Percentiles rank a stretch among this genome's conserved stretches.
Conservation (phyloP, 2,329 filamentous ascomycete species). For the Phaeomoniella chlamydospora region DNA sequence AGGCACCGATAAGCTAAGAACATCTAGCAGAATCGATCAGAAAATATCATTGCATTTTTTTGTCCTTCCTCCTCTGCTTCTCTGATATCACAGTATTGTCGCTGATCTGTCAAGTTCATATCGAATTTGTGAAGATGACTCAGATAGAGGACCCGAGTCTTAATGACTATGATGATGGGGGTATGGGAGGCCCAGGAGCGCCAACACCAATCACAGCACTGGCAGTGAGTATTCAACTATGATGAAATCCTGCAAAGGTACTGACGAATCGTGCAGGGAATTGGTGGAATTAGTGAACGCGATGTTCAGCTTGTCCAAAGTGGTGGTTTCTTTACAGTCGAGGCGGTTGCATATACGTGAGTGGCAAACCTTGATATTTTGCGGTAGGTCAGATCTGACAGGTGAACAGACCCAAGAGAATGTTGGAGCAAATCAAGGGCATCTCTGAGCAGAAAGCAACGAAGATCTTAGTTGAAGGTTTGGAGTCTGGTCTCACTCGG, state of each 20-base stretch:
- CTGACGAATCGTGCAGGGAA: too few relatives aligned
- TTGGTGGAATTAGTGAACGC: constrained; percentile 79
- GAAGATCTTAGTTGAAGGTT: constrained; percentile 82
- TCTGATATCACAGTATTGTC: too few relatives aligned
- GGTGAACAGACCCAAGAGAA: constrained; percentile 44
- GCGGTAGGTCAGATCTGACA: constrained; percentile 3
- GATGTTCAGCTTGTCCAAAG: constrained; percentile 90
- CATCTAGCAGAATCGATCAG: too few relatives aligned
- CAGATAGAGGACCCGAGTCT: constrained; percentile 49
- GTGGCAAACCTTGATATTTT: constrained; percentile 11
- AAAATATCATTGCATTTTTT: too few relatives aligned
- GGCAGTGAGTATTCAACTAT: constrained; percentile 59
- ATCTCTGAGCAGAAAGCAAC: constrained; percentile 94
- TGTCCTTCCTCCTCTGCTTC: too few relatives aligned
- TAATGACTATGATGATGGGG: constrained; percentile 58
- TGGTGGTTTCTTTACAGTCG: constrained; percentile 87
- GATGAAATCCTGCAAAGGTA: too few relatives aligned
- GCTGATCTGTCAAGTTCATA: too few relatives aligned
- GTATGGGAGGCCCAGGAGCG: constrained; percentile 72
- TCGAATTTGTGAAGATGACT: constrained; percentile 21
- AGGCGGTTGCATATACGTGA: constrained; percentile 86
- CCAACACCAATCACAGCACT: constrained; percentile 75
- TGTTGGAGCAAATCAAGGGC: constrained; percentile 89
- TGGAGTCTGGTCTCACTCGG: constrained; percentile 8
- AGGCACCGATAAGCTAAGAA: too few relatives aligned